Conservation (phyloP, 139 green algal species). For the Parachlorella kessleri region DNA sequence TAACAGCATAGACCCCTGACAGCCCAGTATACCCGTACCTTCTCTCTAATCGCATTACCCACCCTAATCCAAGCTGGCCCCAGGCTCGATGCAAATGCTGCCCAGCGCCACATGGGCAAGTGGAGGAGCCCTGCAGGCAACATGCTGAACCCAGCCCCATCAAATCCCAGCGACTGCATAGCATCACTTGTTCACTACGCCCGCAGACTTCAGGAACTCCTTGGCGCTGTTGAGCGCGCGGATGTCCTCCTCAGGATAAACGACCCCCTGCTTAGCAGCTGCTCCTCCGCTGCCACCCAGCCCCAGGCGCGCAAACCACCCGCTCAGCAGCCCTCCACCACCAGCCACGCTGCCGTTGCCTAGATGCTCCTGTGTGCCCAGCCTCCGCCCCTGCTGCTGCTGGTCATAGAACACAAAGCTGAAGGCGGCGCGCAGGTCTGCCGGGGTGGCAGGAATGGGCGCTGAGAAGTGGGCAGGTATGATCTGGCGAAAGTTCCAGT, state of each 20-base stretch:
- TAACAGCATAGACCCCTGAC: no score
- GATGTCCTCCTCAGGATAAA: constrained; percentile 45
- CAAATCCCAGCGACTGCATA: no score
- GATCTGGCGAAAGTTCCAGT: constrained; percentile 87
- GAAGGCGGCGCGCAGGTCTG: constrained; percentile 51
- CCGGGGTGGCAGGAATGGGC: constrained; percentile 62
- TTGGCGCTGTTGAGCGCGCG: constrained; percentile 41
- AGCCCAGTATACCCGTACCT: no score
- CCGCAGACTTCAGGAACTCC: constrained; percentile 33
- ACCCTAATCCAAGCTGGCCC: no score
- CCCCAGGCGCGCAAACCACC: constrained; percentile 2
- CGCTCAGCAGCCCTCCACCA: constrained; percentile 14
- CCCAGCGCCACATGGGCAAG: no score
- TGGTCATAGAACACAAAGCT: constrained; percentile 49
- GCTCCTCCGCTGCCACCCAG: neutral
- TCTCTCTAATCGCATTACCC: no score
- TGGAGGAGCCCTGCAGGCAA: no score
- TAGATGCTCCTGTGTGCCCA: neutral
- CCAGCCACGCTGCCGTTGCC: neutral
- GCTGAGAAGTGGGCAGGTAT: constrained; percentile 92
- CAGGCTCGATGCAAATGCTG: no score
- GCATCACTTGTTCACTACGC: constrained; percentile 46
- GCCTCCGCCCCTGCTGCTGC: neutral
- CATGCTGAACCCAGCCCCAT: no score
- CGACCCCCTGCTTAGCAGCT: neutral